Base-by-base conservation (phyloP, 805 yeast genomes). In the Zygoascus tannicola region DNA sequence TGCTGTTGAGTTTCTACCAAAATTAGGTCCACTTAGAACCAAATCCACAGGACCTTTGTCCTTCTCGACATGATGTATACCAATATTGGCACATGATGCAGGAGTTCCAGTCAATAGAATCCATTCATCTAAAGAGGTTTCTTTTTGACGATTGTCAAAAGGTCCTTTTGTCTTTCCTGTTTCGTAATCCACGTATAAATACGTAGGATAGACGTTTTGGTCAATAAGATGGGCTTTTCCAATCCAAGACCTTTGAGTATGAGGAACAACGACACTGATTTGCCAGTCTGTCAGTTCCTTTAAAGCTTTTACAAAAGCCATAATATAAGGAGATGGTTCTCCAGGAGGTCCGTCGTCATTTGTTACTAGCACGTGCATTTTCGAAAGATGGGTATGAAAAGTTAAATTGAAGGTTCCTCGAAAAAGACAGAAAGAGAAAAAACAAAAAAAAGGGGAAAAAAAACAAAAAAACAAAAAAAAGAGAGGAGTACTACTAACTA, bases 261-360 rank as follows among this genome's bases (percentile, higher is more conserved):
- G 65, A 10, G 98, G 98, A 2, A 92, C 81, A 22, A 81, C 87
- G 18, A 88, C 78, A 20, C 87, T 78, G 26, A 88, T 64, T 22
- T 82, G 76, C 97, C 97, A 90, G 58, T 85, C 78, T 4, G 96
- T 85, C 43, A 67, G 54, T 35, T 68, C 59, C 37, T 60, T 58
- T 38, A 88, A 69, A 39, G 85, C 83, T 49, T 81, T 81, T 4
- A 85, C 87, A 32, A 92, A 71, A 53, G 76, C 81, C 56, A 84
- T 82, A 45, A 92, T 72, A 64, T 88, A 92, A 2, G 96, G 96
- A 40, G 96, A 86, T 39, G 71, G 63, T 50, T 78, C 85, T 54
- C 81, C 78, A 49, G 92, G 81, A 0, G 97, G 97, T 32, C 98
- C 98, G 58, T 90, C 98, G 63, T 90, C 98, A 63, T 90, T 90